Conservation (phyloP, 2,329 filamentous ascomycete species). For the Ilyonectria robusta region DNA sequence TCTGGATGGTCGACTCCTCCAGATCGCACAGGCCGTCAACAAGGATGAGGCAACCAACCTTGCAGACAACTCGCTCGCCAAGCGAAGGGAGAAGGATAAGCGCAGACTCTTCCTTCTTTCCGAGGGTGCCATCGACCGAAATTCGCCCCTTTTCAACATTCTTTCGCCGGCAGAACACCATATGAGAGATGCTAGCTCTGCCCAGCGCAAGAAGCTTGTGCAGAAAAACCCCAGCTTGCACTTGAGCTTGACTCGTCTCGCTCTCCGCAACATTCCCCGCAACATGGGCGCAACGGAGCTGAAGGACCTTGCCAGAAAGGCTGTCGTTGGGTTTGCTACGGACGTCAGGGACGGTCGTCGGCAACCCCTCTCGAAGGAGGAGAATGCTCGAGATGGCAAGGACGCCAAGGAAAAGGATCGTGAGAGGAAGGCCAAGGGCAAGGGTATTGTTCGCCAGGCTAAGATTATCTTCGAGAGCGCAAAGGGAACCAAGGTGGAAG, state of each 20-base stretch:
- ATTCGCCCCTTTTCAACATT: slow-evolving; percentile 81
- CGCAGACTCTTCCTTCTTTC: slow-evolving; percentile 88
- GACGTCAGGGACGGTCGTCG: slow-evolving; percentile 87
- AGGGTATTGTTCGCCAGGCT: slow-evolving; percentile 89
- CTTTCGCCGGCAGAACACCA: slow-evolving; percentile 85
- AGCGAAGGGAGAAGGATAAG: slow-evolving; percentile 85
- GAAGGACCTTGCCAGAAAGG: slow-evolving; percentile 90
- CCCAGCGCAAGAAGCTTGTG: slow-evolving; percentile 90
- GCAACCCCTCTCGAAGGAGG: slow-evolving; percentile 88
- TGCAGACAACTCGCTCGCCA: slow-evolving; percentile 75
- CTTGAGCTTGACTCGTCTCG: slow-evolving; percentile 89
- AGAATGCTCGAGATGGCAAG: slow-evolving; percentile 83
- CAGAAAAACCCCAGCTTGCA: slow-evolving; percentile 92
- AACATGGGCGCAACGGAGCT: slow-evolving; percentile 88
- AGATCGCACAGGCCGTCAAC: slow-evolving; percentile 87
- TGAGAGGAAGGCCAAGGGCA: slow-evolving; percentile 84
- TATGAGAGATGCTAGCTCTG: slow-evolving; percentile 88
- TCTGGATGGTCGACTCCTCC: slow-evolving; percentile 88
- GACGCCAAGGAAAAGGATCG: slow-evolving; percentile 86
- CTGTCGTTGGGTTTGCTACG: slow-evolving; percentile 92
- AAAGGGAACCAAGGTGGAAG: slow-evolving; percentile 86
- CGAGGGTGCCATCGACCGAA: slow-evolving; percentile 86
- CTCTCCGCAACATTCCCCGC: slow-evolving; percentile 90
- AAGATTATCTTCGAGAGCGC: slow-evolving; percentile 95
- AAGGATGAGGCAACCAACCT: slow-evolving; percentile 84